Base-by-base conservation (phyloP, 805 yeast species). In the Teunomyces aglyptinius region DNA sequence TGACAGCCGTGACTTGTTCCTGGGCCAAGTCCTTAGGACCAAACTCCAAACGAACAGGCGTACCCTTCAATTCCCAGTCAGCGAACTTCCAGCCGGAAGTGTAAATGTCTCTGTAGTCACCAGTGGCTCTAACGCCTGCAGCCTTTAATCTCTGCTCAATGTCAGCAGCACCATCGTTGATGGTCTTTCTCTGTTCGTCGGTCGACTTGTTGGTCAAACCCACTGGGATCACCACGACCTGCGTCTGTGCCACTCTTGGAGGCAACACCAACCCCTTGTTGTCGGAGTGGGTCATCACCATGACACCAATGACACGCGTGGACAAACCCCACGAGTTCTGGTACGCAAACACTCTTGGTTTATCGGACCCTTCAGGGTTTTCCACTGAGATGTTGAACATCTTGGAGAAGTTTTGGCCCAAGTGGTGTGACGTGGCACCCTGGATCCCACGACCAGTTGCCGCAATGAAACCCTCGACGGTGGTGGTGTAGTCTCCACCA, bases 311-410 rank as follows among this genome's bases (percentile, higher is more conserved):
- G 55, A 87, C 94, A 75, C 99, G 89, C 49, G 99, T 94, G 41
- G 97, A 91, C 59, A 94, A 76, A 73, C 99, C 99, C 99, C 99
- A 94, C 10, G 97, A 91, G 78, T 95, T 94, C 76, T 94, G 99
- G 82, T 84, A 89, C 28, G 94, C 97, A 59, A 75, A 82, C 43
- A 91, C 75, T 74, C 89, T 87, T 63, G 94, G 95, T 65, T 86
- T 83, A 50, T 88, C 95, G 16, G 85, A 63, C 44, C 96, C 96
- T 49, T 86, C 86, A 56, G 99, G 99, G 69, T 89, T 88, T 74
- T 94, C 99, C 43, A 95, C 99, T 33, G 86, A 74, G 56, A 94
- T 89, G 74, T 89, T 86, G 75, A 94, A 94, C 99, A 94, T 94
- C 76, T 91, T 92, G 57, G 98, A 91, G 77, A 94, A 94, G 80